Evolutionary conservation across 257 asterid species (phyloP).

Genomic region (Ilex aquifolium): DNA sequence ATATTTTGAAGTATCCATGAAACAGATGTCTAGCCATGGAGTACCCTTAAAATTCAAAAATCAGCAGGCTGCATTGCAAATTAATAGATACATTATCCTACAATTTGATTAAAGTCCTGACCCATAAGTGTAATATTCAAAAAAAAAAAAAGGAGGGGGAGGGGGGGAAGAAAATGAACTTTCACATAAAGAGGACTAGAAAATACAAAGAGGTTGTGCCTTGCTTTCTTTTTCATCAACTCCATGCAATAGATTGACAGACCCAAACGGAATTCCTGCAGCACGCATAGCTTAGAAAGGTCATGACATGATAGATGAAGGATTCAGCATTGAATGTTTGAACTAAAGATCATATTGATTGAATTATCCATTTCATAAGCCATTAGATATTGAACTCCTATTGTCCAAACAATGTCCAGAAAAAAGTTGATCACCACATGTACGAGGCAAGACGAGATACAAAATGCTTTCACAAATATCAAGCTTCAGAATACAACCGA

Average conservation of each 20-base stretch:
- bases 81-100: background rate
- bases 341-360: background rate
- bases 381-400: background rate
- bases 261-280: constrained; percentile 98
- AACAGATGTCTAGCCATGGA: background rate
- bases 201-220: constrained; percentile 74
- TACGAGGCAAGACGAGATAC: background rate
- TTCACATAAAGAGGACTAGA: constrained; percentile 41
- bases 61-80: background rate
- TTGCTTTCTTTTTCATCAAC: constrained; percentile 98
- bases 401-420: background rate
- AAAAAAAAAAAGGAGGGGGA: constrained; percentile 4
- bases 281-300: constrained; percentile 15
- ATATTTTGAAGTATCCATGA: too few relatives aligned
- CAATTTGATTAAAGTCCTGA: background rate
- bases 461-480: background rate
- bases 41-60: background rate
- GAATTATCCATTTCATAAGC: background rate
- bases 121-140: background rate
- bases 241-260: constrained; percentile 90
- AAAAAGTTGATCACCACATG: background rate
- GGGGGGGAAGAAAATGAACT: constrained; percentile 7
- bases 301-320: constrained; percentile 3
- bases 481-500: background rate
- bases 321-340: background rate